phyloP scores from a whole-genome alignment of 2,329 filamentous ascomycete species.

The Paecilomyces fulvus region DNA sequence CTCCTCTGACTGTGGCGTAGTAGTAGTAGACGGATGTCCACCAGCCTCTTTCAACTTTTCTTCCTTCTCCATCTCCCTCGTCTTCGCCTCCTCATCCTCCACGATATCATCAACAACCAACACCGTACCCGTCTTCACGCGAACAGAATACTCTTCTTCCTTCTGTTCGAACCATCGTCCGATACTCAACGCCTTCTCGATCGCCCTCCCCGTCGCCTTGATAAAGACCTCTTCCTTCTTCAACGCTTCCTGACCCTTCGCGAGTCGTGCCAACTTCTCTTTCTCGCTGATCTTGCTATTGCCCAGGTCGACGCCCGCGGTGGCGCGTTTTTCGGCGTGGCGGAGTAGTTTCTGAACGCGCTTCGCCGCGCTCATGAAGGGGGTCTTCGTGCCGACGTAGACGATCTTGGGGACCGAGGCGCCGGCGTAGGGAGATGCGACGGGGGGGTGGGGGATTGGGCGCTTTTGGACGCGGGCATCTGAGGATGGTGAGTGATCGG shows the following conservation, averaged over 20 bases:
- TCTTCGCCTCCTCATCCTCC: conserved; percentile 25
- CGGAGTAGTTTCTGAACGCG: conserved; percentile 49
- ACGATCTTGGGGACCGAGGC: conserved; percentile 44
- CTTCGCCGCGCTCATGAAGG: conserved; percentile 53
- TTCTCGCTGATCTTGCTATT: conserved; percentile 21
- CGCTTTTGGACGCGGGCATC: conserved; percentile 46
- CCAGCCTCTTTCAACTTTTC: conserved; percentile 14
- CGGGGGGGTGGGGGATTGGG: conserved; percentile 49
- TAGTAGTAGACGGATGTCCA: conserved; percentile 4
- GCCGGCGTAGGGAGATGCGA: conserved; percentile 46
- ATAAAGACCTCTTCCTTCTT: conserved; percentile 45
- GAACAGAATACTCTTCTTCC: conserved; percentile 41
- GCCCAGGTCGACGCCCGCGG: conserved; percentile 32
- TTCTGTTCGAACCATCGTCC: conserved; percentile 50
- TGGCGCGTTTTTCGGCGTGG: conserved; percentile 44
- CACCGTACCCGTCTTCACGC: conserved; percentile 48
- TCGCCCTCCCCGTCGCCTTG: conserved; percentile 53
- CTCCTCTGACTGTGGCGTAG: neutral
- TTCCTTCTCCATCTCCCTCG: conserved; percentile 15
- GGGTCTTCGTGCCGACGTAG: conserved; percentile 47
- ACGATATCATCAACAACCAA: conserved; percentile 54
- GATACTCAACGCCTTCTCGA: conserved; percentile 47
- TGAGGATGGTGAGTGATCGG: conserved; percentile 10
- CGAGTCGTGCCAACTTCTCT: conserved; percentile 23
- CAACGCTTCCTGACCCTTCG: conserved; percentile 25